Evolutionary conservation across 345 rosid species (phyloP).

Genomic region (Eucalyptus pauciflora): DNA sequence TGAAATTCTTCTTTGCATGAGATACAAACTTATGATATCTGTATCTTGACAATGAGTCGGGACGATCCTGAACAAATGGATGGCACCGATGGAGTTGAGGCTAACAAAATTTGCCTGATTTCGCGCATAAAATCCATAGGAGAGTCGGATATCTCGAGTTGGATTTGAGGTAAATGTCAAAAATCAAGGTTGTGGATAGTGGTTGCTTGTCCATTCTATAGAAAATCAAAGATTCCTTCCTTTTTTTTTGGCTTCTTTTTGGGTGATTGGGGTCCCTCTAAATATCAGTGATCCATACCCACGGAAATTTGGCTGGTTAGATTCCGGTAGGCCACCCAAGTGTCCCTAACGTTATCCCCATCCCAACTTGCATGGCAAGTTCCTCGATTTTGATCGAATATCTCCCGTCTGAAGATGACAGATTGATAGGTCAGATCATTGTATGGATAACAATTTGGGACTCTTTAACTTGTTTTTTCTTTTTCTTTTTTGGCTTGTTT

Average conservation of each 20-base stretch:
- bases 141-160: not conserved
- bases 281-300: not conserved
- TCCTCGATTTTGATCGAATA: not conserved
- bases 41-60: not conserved
- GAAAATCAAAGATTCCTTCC: rapidly evolving
- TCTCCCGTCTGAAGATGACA: rapidly evolving
- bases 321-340: not conserved
- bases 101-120: not conserved
- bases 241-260: not conserved
- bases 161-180: not conserved
- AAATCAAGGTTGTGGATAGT: not conserved
- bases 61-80: rapidly evolving
- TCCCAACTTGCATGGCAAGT: not conserved
- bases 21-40: not conserved
- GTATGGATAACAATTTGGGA: not conserved
- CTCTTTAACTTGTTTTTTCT: not conserved
- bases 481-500: not conserved
- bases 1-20: not conserved
- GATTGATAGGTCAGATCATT: not conserved
- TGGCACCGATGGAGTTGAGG: not conserved
- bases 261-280: not conserved
- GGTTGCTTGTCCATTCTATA: not conserved
- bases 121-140: rapidly evolving
- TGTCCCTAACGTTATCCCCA: not conserved
- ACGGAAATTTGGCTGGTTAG: not conserved